Evolutionary conservation across 306 rosid species (phyloP), one percentile per base, ranked within the genome.

Genomic region (Gynostemma pentaphyllum): DNA sequence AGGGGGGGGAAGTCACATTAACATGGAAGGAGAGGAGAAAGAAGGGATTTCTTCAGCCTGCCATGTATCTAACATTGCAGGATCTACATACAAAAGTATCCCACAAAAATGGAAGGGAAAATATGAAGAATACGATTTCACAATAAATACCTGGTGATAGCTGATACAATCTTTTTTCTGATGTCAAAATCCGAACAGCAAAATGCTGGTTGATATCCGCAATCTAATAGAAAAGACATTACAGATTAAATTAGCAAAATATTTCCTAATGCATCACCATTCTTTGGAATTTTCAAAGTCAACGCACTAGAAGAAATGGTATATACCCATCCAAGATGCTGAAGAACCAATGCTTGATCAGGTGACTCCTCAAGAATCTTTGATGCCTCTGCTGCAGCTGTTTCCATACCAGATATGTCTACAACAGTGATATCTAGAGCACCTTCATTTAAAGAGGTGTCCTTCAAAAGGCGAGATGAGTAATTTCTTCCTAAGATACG

Each of bases 251-350:
- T 74, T 44, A 69, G 67, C 36, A 29, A 72, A 19, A 7, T 10
- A 36, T 55, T 26, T 16, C 42, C 54, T 10, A 8, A 68, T 28
- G 30, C 51, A 68, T 67, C 26, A 28, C 3, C 53, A 70, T 18
- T 50, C 36, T 50, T 21, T 18, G 71, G 37, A 72, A 68, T 7
- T 26, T 53, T 5, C 11, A 21, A 57, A 40, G 18, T 37, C 27
- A 67, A 47, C 19, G 30, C 4, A 22, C 21, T 1, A 62, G 41
- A 41, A 68, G 40, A 54, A 39, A 3, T 28, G 57, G 50, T 48
- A 37, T 76, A 53, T 84, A 92, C 98, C 98, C 98, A 92, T 84
- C 95, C 96, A 74, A 92, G 86, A 84, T 92, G 94, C 67, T 82
- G 95, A 67, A 92, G 87, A 72, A 92, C 85, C 82, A 92, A 85